Conservation (phyloP, 345 rosid genomes). For the Melaleuca quinquenervia region DNA sequence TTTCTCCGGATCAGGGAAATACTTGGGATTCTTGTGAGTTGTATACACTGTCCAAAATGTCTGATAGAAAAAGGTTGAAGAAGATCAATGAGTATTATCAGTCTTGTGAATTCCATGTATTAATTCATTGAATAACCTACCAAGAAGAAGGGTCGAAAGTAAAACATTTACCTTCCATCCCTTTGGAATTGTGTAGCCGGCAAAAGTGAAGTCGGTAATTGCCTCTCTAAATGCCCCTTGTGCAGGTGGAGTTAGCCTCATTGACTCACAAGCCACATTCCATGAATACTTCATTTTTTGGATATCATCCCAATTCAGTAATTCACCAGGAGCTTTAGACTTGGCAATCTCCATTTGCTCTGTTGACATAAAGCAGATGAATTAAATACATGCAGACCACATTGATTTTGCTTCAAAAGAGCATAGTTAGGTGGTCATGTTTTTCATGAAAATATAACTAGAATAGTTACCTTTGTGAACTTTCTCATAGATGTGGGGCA, state of each 20-base stretch:
- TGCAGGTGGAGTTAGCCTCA: background rate
- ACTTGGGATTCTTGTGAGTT: background rate
- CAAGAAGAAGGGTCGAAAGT: background rate
- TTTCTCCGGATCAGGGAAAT: background rate
- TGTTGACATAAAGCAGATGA: background rate
- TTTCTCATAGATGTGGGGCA: background rate
- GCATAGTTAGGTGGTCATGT: background rate
- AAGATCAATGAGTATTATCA: background rate
- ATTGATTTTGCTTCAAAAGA: background rate
- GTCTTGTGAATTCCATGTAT: background rate
- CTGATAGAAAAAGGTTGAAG: background rate
- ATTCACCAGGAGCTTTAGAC: background rate
- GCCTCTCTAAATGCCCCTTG: background rate
- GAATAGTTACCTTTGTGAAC: background rate
- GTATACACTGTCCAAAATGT: background rate
- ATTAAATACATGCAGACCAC: background rate
- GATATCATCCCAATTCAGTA: background rate
- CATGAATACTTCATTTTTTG: background rate
- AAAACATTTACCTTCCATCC: background rate
- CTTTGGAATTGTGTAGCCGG: background rate
- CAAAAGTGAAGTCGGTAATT: background rate
- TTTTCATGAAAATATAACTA: background rate
- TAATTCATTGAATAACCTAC: background rate
- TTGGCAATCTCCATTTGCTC: background rate
- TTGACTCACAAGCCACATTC: background rate